Evolutionary conservation across 2,329 filamentous ascomycete genomes (phyloP), one percentile per base, ranked within the genome.

Genomic region (Aspergillus pseudoterreus): DNA sequence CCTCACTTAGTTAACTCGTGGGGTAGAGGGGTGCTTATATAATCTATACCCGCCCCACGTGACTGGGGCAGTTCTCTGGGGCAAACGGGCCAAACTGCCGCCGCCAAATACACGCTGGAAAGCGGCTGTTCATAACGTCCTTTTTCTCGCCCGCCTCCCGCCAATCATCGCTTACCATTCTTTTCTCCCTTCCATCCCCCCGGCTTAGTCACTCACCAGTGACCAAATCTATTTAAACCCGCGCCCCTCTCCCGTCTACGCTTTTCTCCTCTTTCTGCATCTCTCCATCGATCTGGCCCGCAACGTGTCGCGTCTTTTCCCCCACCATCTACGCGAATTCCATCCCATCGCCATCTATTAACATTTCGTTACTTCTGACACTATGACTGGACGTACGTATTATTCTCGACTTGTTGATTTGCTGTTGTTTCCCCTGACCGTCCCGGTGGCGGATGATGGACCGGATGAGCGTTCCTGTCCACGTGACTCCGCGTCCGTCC

Each of bases 331-430:
- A 19, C 15, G 39, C 19, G 39, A 19, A 11, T 38, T 30, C 10
- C 41, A 48, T 47, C 39, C 14, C 15, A 24, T 50, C 30, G 22
- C 45, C 46, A 48, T 49, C 51, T 33, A 43, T 33, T 39, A 32
- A 48, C 41, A 33, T 45, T 43, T 32, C 46, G 35, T 51, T 47
- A 39, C 45, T 22, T 48, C 32, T 53, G 27, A 54, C 61, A 71
- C 54, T 47, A 72, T 72, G 70, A 69, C 70, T 68, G 70, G 70
- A 71, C 70, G 70, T 72, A 63, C 68, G 70, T 72, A 58, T 49
- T 47, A 17, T 49, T 35, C 1, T 56, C 15, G 41, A 51, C 14
- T 35, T 42, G 46, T 43, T 22, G 46, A 19, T 42, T 54, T 51
- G 42, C 41, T 2, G 4, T 32, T 6, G n/a, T 36, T 12, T 17